Conservation (phyloP, 257 asterid genomes). For the Salvia miltiorrhiza region DNA sequence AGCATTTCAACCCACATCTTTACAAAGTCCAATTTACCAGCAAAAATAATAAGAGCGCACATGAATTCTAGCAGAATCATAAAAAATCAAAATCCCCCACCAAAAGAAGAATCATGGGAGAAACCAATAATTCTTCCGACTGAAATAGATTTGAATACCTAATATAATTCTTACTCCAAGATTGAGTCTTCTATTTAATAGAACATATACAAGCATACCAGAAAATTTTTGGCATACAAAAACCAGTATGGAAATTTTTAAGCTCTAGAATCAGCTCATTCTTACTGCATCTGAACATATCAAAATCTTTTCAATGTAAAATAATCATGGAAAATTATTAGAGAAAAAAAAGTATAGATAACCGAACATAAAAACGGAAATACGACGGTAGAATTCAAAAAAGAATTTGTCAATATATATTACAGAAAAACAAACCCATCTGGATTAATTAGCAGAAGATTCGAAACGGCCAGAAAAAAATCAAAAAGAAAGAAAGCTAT, state of each 20-base stretch:
- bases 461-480: neutral
- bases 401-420: neutral
- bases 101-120: neutral
- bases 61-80: neutral
- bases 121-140: neutral
- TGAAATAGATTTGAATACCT: constrained; percentile 4
- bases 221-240: neutral
- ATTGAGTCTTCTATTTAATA: neutral
- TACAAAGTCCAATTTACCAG: neutral
- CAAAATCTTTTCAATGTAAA: neutral
- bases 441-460: constrained; percentile 12
- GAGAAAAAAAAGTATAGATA: neutral
- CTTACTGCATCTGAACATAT: constrained; percentile 14
- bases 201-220: neutral
- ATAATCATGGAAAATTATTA: neutral
- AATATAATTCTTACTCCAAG: constrained; percentile 1
- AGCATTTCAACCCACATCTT: neutral
- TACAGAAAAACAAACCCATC: constrained; percentile 8
- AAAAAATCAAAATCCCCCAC: constrained; percentile 4
- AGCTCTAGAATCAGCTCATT: neutral
- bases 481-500: neutral
- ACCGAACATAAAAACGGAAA: constrained; percentile 1
- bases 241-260: neutral
- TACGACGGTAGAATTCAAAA: neutral
- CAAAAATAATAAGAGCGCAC: neutral